phyloP scores from a whole-genome alignment of 352 stramenopile species.

The Pythium pyrilobum region DNA sequence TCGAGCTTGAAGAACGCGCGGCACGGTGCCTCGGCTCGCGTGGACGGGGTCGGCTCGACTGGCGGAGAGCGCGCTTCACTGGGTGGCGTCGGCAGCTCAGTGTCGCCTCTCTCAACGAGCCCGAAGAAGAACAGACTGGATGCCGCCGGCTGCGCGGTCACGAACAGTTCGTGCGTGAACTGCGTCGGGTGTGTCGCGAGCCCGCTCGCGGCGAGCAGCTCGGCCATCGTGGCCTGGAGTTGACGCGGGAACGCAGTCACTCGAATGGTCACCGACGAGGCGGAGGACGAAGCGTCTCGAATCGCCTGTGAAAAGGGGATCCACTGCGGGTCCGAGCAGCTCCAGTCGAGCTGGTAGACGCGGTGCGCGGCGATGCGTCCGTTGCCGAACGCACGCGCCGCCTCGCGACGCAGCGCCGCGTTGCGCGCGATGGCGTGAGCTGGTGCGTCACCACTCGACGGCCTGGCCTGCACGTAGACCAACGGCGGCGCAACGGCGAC shows the following conservation, averaged over 20 bases:
- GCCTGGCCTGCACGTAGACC: slow-evolving; percentile 20
- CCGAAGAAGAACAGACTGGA: slow-evolving; percentile 37
- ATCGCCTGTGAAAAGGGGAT: slow-evolving; percentile 20
- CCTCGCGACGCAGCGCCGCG: slow-evolving; percentile 4
- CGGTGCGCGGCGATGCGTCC: slow-evolving; percentile 45
- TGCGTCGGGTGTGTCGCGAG: slow-evolving; percentile 32
- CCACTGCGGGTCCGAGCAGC: slow-evolving; percentile 39
- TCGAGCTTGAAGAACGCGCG: slow-evolving; percentile 54
- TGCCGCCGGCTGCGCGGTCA: slow-evolving; percentile 23
- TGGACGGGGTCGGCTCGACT: background rate
- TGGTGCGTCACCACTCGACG: background rate
- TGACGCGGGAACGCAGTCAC: slow-evolving; percentile 34
- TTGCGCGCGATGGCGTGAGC: background rate
- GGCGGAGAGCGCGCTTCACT: background rate
- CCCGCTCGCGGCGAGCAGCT: slow-evolving; percentile 26
- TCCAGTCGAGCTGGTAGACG: slow-evolving; percentile 41
- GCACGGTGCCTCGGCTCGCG: slow-evolving; percentile 30
- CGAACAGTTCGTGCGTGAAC: slow-evolving; percentile 44
- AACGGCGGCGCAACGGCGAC: slow-evolving; percentile 17
- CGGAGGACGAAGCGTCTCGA: slow-evolving; percentile 1
- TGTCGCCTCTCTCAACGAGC: background rate
- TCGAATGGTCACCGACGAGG: no score
- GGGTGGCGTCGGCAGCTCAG: background rate
- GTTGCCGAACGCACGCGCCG: slow-evolving; percentile 8
- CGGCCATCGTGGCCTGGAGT: slow-evolving; percentile 30